Conservation (phyloP, 2,329 filamentous ascomycete genomes). For the Calycina herbarum region DNA sequence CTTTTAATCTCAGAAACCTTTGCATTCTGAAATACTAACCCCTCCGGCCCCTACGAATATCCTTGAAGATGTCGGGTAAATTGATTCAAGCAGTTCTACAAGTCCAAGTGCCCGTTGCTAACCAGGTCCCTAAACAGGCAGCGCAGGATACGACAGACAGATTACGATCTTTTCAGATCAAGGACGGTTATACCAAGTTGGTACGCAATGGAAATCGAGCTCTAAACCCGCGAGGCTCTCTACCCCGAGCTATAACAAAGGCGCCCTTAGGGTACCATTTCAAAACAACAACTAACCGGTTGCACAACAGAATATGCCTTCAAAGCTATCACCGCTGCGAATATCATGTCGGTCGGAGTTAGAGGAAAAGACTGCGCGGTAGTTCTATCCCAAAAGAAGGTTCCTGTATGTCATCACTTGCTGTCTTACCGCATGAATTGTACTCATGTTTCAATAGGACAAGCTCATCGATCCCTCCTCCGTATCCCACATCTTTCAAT, state of each 20-base stretch:
- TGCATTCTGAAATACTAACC: neutral
- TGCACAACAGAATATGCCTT: conserved; percentile 88
- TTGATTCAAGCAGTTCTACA: conserved; percentile 22
- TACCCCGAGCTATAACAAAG: neutral
- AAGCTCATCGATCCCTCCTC: conserved; percentile 98
- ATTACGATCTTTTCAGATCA: conserved; percentile 99
- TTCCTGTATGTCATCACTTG: conserved; percentile 69
- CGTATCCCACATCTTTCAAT: conserved; percentile 95
- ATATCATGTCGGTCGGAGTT: conserved; percentile 97
- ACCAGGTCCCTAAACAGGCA: conserved; percentile 52
- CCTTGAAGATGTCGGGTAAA: conserved; percentile 42
- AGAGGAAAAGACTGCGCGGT: conserved; percentile 97
- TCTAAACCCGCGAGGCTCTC: neutral
- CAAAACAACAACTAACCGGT: conserved; percentile 18
- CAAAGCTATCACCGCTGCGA: conserved; percentile 98
- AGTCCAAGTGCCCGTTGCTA: conserved; percentile 25
- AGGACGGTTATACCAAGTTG: conserved; percentile 98
- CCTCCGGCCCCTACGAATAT: neutral
- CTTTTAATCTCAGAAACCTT: neutral
- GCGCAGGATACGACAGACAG: conserved; percentile 93
- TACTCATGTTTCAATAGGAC: conserved; percentile 60
- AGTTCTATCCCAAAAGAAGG: conserved; percentile 98
- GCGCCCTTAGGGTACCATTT: neutral
- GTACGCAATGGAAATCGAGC: conserved; percentile 56
- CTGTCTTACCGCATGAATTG: conserved; percentile 6